Evolutionary conservation across 140 eudicot species (phyloP), one percentile per base, ranked within the genome.

Genomic region (Senecio squalidus): DNA sequence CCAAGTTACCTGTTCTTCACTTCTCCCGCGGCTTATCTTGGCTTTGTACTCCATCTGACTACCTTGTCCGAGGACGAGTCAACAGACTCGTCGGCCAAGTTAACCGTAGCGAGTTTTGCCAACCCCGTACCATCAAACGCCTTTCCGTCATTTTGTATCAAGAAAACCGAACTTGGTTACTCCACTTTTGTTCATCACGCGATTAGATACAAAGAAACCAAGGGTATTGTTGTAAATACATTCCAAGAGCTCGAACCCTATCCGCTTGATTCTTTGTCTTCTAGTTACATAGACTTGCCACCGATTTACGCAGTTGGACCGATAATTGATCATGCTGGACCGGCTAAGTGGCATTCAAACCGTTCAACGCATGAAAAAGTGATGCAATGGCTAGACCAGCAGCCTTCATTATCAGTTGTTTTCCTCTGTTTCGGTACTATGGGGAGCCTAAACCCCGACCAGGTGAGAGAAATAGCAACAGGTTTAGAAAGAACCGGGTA

Each of bases 231-330:
- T 0, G 73, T 78, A 20, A 78, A 78, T 50, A 72, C 79, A 10
- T 73, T 78, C 24, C 14, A 7, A 15, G 76, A 78, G 47, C 55
- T 78, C 14, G 79, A 78, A 58, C 52, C 62, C 5, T 64, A 41
- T 13, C 62, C 76, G 6, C 58, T 78, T 25, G 62, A 63, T 20
- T 62, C 83, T 21, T 34, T 77, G 16, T 61, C 44, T 15, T 13
- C 41, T 14, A 23, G 5, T 4, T 61, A 22, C 38, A 8, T 1
- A n/a, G 73, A 33, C 30, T 25, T 57, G 62, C 83, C 83, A 43
- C 76, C 70, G 39, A 59, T 77, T 47, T 72, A 77, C 23, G 72
- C 78, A 30, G 60, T 71, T 15, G 82, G 82, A 15, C 82, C 78
- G 58, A 9, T 78, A 0, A 18, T 78, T 23, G 79, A 78, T 73